A percentile compares a stretch with the other conserved stretches of the same genome.
phyloP scores from a whole-genome alignment of 2,329 filamentous ascomycete species.

The Hymenoscyphus salicellus region DNA sequence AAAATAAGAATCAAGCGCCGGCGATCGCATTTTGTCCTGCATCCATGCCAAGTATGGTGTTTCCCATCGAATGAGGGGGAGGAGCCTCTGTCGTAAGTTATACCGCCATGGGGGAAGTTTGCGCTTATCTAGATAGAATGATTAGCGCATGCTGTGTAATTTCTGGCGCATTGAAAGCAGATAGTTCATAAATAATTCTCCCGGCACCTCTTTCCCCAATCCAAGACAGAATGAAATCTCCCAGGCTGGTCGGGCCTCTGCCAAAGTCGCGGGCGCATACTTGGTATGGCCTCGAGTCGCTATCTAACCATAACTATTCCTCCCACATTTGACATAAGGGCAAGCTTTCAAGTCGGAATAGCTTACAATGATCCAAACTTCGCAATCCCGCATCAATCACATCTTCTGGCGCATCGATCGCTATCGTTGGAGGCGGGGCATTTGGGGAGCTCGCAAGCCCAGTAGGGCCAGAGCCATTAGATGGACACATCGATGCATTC shows the following conservation, averaged over 20 bases:
- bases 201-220: background rate
- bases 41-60: slow-evolving; percentile 88
- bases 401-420: slow-evolving; percentile 29
- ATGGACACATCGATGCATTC: slow-evolving; percentile 37
- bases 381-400: slow-evolving; percentile 71
- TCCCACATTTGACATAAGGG: background rate
- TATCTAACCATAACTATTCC: background rate
- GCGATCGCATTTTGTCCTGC: slow-evolving; percentile 76
- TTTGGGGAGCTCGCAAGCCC: slow-evolving; percentile 34
- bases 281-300: background rate
- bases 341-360: background rate
- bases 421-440: slow-evolving; percentile 32
- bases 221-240: background rate
- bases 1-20: slow-evolving; percentile 91
- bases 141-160: slow-evolving; percentile 6
- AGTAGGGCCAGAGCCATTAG: slow-evolving; percentile 32
- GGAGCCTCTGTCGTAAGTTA: slow-evolving; percentile 70
- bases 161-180: background rate
- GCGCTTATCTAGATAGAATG: slow-evolving; percentile 62
- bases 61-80: slow-evolving; percentile 90
- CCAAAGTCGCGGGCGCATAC: background rate
- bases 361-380: slow-evolving; percentile 72
- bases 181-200: background rate
- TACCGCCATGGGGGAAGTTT: slow-evolving; percentile 88
- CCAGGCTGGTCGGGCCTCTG: background rate